Evolutionary conservation across 73 alveolate genomes (phyloP).

Genomic region (Tetrahymena thermophila): DNA sequence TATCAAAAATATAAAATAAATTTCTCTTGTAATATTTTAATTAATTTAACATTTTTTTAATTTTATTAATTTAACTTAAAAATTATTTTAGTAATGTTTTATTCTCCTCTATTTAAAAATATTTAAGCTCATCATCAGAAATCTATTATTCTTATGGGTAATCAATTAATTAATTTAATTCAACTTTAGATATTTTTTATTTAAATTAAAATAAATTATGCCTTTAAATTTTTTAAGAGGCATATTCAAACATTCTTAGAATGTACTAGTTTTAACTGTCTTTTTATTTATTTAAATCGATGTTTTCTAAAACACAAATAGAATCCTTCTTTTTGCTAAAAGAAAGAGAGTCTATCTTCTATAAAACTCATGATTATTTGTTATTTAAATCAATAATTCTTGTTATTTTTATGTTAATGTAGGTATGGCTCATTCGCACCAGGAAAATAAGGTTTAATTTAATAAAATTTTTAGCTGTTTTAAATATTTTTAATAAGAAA

Average conservation of each 20-base stretch:
- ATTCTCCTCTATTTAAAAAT: not conserved
- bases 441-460: not conserved
- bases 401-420: not conserved
- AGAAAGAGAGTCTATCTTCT: not conserved
- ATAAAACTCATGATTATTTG: not conserved
- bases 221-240: not conserved
- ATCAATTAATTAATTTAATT: not conserved
- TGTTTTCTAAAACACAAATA: not conserved
- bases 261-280: too few species aligned
- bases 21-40: not conserved
- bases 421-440: not conserved
- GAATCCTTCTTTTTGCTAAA: not conserved
- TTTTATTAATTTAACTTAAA: not conserved
- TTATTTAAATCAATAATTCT: too few species aligned
- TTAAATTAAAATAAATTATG: not conserved
- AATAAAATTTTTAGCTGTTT: too few species aligned
- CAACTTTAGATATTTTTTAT: not conserved
- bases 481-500: not conserved
- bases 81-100: not conserved
- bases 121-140: not conserved
- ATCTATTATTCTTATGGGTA: not conserved
- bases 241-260: not conserved
- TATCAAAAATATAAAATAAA: not conserved
- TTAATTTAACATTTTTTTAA: too few species aligned
- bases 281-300: not conserved